Conservation (phyloP, 768 basidiomycete genomes). For the Tricholoma furcatifolium region DNA sequence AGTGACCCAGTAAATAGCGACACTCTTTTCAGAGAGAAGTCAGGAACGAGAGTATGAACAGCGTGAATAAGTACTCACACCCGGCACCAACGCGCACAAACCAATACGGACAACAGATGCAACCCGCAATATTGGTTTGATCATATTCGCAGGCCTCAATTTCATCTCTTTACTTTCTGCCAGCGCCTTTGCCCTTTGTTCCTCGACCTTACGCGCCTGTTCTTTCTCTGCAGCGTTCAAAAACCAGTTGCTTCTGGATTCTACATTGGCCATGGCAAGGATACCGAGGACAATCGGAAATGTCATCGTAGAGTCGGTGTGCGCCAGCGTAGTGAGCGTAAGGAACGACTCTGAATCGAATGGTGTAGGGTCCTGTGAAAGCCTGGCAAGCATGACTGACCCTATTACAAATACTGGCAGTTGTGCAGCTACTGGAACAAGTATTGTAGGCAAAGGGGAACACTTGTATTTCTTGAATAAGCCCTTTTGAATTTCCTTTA, state of each 20-base stretch:
- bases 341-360: conserved; percentile 79
- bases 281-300: conserved; percentile 73
- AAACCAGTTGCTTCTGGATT: conserved; percentile 68
- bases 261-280: conserved; percentile 76
- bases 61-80: conserved; percentile 43
- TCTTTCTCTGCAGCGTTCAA: conserved; percentile 56
- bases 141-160: conserved; percentile 41
- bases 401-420: conserved; percentile 72
- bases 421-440: conserved; percentile 63
- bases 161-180: conserved; percentile 44
- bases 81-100: conserved; percentile 66
- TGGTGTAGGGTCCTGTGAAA: conserved; percentile 59
- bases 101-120: conserved; percentile 68
- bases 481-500: conserved; percentile 53
- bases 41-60: not conserved
- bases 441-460: conserved; percentile 53
- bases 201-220: conserved; percentile 45
- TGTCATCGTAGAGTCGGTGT: conserved; percentile 67
- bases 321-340: conserved; percentile 66
- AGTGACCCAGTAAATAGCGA: conserved; percentile 75
- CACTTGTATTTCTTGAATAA: conserved; percentile 62
- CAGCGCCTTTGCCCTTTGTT: conserved; percentile 45
- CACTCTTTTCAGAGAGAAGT: conserved; percentile 40
- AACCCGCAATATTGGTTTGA: conserved; percentile 54
- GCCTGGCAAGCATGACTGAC: conserved; percentile 53